These are phyloP conservation scores for Lagenaria siceraria DNA, from an alignment of 306 rosid species.

Conservation along the genomic window DNA sequence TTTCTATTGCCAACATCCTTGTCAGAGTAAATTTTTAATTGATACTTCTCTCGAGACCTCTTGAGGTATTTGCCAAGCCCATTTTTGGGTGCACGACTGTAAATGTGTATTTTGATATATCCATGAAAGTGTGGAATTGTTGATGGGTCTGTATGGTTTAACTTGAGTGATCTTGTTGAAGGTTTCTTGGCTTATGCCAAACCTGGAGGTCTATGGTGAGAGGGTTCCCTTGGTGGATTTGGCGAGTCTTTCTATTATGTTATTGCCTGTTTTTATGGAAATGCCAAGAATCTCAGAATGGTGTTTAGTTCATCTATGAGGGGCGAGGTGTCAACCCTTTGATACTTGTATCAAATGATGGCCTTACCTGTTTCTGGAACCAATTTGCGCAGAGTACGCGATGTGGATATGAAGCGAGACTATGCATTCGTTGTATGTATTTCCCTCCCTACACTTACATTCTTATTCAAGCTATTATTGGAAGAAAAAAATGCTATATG, in stretches of 20 bases:
- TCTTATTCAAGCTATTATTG: background rate
- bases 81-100: slow-evolving; percentile 4
- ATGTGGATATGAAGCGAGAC: slow-evolving; percentile 54
- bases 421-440: slow-evolving; percentile 41
- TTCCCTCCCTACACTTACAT: background rate
- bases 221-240: slow-evolving; percentile 45
- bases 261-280: slow-evolving; percentile 39
- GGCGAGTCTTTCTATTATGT: slow-evolving; percentile 50
- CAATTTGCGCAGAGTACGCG: slow-evolving; percentile 46
- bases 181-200: slow-evolving; percentile 49
- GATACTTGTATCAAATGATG: slow-evolving; percentile 36
- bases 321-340: slow-evolving; percentile 48
- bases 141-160: slow-evolving; percentile 35
- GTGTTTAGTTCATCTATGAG: slow-evolving; percentile 50
- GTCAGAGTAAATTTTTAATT: slow-evolving; percentile 2
- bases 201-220: slow-evolving; percentile 51
- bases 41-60: slow-evolving; percentile 1
- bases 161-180: slow-evolving; percentile 50
- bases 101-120: slow-evolving; percentile 12
- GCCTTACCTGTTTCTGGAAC: slow-evolving; percentile 47
- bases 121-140: slow-evolving; percentile 18
- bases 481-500: background rate
- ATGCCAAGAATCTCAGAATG: slow-evolving; percentile 40
- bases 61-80: slow-evolving; percentile 7
- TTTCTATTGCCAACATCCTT: background rate